Evolutionary conservation across 2,329 filamentous ascomycete genomes (phyloP).

Genomic region (Alternaria arbusti): DNA sequence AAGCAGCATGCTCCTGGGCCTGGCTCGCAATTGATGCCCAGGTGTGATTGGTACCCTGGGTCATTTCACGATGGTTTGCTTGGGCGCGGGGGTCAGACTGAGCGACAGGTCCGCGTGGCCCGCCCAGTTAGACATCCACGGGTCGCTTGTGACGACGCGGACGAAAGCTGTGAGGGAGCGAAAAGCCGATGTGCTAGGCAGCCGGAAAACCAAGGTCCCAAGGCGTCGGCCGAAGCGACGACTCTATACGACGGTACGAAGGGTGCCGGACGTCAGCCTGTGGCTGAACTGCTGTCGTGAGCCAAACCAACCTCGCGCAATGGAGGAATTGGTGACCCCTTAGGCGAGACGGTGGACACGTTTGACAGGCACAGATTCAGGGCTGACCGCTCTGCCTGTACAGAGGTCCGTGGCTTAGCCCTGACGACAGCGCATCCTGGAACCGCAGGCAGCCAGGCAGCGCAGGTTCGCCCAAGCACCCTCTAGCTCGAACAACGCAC

Average conservation of each 20-base stretch:
- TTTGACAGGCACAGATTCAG: constrained; percentile 33
- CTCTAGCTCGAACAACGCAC: constrained; percentile 12
- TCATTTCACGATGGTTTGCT: constrained; percentile 14
- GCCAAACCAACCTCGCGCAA: neutral
- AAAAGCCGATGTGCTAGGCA: constrained; percentile 16
- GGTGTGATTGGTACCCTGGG: constrained; percentile 5
- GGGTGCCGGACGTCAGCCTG: constrained; percentile 2
- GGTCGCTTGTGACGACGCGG: constrained; percentile 8
- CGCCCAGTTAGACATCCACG: neutral
- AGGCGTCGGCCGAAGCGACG: constrained; percentile 24
- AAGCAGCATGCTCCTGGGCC: neutral
- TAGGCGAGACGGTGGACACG: constrained; percentile 26
- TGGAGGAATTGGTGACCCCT: constrained; percentile 2
- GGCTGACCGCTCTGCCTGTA: constrained; percentile 33
- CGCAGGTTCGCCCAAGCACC: constrained; percentile 15
- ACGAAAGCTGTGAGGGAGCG: constrained; percentile 17
- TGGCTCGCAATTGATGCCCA: constrained; percentile 2
- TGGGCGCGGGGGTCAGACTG: neutral
- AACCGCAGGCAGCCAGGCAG: constrained; percentile 26
- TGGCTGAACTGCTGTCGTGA: constrained; percentile 5
- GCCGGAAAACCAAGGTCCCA: constrained; percentile 7
- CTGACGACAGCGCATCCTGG: constrained; percentile 33
- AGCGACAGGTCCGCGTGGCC: constrained; percentile 6
- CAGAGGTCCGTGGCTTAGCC: constrained; percentile 28
- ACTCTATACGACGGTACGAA: constrained; percentile 9